Evolutionary conservation across 768 basidiomycete genomes (phyloP).

Genomic region (Chalciporus pseudorubinellus): DNA sequence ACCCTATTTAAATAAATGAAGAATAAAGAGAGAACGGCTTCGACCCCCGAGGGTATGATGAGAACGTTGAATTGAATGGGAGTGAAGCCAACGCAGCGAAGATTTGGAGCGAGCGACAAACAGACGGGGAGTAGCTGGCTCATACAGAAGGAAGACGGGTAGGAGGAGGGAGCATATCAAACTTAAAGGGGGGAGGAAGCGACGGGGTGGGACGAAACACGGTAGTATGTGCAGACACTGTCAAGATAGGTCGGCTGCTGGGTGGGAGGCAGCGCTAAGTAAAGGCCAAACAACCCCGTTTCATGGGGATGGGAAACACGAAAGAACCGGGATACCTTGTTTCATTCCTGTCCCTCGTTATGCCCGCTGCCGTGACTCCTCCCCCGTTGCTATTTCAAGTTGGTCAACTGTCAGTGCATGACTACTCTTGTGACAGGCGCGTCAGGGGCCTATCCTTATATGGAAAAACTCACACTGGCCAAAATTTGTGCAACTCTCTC

Average conservation of each 20-base stretch:
- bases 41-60: constrained; percentile 62
- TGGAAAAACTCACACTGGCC: background rate
- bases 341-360: too few relatives aligned
- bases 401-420: constrained; percentile 25
- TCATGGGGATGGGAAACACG: constrained; percentile 27
- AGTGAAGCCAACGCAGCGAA: constrained; percentile 64
- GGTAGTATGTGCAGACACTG: too few relatives aligned
- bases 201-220: constrained; percentile 33
- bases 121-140: constrained; percentile 55
- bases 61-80: constrained; percentile 46
- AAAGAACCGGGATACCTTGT: constrained; percentile 5
- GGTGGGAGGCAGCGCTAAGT: constrained; percentile 8
- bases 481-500: background rate
- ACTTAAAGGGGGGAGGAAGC: constrained; percentile 21
- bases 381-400: constrained; percentile 1
- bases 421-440: too few relatives aligned
- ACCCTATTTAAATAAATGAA: constrained; percentile 50
- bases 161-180: constrained; percentile 36
- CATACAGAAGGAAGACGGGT: constrained; percentile 15
- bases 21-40: constrained; percentile 55
- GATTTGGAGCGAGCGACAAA: constrained; percentile 64
- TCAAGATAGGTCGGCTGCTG: constrained; percentile 50
- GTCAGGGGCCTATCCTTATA: background rate
- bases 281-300: constrained; percentile 6
- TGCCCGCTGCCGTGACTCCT: too few relatives aligned